Percentiles rank a stretch among this genome's conserved stretches.
These are phyloP conservation scores for Wickerhamomyces kurtzmanii DNA, from an alignment of 805 yeast species.

Conservation along the genomic window DNA sequence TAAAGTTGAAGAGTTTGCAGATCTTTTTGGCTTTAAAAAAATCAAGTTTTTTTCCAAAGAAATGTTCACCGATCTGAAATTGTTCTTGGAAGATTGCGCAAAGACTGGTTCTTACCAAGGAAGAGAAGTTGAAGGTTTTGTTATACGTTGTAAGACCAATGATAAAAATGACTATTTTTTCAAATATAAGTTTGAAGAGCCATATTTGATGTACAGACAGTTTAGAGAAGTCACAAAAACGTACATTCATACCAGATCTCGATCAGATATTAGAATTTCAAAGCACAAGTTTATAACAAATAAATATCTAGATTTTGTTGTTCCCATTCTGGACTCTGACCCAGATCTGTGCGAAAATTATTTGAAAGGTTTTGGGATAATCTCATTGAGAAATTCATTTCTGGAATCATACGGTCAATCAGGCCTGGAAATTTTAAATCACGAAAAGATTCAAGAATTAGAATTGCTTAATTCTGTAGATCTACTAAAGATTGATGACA, in stretches of 20 bases:
- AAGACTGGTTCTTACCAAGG: conserved; percentile 62
- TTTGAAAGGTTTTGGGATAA: conserved; percentile 56
- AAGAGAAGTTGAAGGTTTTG: conserved; percentile 88
- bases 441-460: conserved; percentile 26
- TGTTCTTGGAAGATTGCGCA: conserved; percentile 46
- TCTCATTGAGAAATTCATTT: conserved; percentile 60
- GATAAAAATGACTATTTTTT: conserved; percentile 52
- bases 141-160: conserved; percentile 50
- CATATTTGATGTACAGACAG: conserved; percentile 82
- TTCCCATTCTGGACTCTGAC: conserved; percentile 40
- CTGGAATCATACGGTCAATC: conserved; percentile 39
- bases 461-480: conserved; percentile 28
- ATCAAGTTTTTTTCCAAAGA: conserved; percentile 36
- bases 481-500: conserved; percentile 21
- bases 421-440: conserved; percentile 49
- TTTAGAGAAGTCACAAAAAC: conserved; percentile 80
- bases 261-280: conserved; percentile 26
- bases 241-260: conserved; percentile 25
- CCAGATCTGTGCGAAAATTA: conserved; percentile 36
- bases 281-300: conserved; percentile 53
- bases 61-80: conserved; percentile 29
- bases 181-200: conserved; percentile 93
- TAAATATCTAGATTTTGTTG: conserved; percentile 61
- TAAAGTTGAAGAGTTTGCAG: conserved; percentile 50
- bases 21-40: conserved; percentile 58